Base-by-base conservation (phyloP, 768 basidiomycete species). In the Boletus rufocinnamomeus region DNA sequence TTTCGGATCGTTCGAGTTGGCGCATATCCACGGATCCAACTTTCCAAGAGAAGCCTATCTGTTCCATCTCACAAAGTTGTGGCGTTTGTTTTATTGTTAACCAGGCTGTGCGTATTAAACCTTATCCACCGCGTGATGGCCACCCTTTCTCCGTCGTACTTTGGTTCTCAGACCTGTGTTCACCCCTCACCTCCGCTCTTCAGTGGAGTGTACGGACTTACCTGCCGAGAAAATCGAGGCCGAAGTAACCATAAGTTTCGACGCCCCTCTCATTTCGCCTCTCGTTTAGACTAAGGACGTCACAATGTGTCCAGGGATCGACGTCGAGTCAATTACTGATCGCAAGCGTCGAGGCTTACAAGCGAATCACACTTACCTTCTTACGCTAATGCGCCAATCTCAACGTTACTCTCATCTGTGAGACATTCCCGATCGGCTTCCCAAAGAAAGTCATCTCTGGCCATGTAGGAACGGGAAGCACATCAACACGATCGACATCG, bases 401-500 rank as follows among this genome's bases (percentile, higher is more conserved):
- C 61, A 58, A 59, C 44, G 52, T 64, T 41, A 50, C 27, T 43
- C 32, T 52, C 60, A 28, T 46, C 44, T 43, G 27, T 43, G 41
- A 38, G 55, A 61, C 48, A 35, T 47, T 52, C 27, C 52, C 51
- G 59, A 57, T 66, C 61, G 40, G 41, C 30, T 63, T 61, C 53
- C 64, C 49, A 69, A 68, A 61, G 50, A 54, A 54, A 68, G 52
- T 56, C 41, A 57, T 48, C 61, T 61, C 57, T 65, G 57, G 21
- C 25, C 45, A 21, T 49, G 63, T 34, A 65, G 59, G 58, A 68
- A 62, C 30, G 17, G 46, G 59, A 65, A 59, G 57, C 35, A 25
- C 41, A 63, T 70, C 58, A 61, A 30, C 9, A 21, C 45, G 69
- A 69, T 69, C 69, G 69, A 66, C 63, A 45, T 60, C 68, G 63